A percentile compares a stretch with the other conserved stretches of the same genome.
Evolutionary conservation across 768 basidiomycete genomes (phyloP).

Genomic region (Pleurotus tuoliensis): DNA sequence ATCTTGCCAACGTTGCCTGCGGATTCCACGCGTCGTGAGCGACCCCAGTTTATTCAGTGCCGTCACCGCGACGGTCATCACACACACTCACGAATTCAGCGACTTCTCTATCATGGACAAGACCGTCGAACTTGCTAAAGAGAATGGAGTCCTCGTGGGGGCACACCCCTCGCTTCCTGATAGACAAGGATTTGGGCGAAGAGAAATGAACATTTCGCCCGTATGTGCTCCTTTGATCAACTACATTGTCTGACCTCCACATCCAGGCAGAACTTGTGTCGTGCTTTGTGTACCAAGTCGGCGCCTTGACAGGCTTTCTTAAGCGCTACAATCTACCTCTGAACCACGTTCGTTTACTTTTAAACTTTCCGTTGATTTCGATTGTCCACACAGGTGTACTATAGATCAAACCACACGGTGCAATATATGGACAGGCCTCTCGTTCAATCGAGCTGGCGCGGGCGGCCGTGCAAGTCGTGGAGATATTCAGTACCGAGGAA

Average conservation of each 20-base stretch:
- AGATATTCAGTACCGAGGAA: constrained; percentile 36
- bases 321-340: constrained; percentile 45
- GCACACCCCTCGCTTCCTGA: constrained; percentile 68
- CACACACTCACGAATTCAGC: constrained; percentile 18
- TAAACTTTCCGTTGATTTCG: neutral
- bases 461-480: constrained; percentile 49
- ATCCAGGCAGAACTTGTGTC: constrained; percentile 49
- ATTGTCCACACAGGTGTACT: neutral
- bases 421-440: constrained; percentile 58
- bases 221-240: constrained; percentile 26
- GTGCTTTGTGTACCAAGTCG: constrained; percentile 65
- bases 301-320: constrained; percentile 60
- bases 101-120: constrained; percentile 66
- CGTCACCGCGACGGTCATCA: neutral
- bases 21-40: constrained; percentile 63
- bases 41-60: neutral
- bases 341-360: constrained; percentile 41
- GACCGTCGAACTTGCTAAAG: constrained; percentile 56
- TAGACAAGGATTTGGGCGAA: constrained; percentile 59
- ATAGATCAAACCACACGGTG: constrained; percentile 60
- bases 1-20: constrained; percentile 62
- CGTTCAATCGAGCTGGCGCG: constrained; percentile 52
- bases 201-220: constrained; percentile 60
- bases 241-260: neutral
- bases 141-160: constrained; percentile 53